phyloP scores from a whole-genome alignment of 352 stramenopile genomes.

The Saprolegnia diclina region DNA sequence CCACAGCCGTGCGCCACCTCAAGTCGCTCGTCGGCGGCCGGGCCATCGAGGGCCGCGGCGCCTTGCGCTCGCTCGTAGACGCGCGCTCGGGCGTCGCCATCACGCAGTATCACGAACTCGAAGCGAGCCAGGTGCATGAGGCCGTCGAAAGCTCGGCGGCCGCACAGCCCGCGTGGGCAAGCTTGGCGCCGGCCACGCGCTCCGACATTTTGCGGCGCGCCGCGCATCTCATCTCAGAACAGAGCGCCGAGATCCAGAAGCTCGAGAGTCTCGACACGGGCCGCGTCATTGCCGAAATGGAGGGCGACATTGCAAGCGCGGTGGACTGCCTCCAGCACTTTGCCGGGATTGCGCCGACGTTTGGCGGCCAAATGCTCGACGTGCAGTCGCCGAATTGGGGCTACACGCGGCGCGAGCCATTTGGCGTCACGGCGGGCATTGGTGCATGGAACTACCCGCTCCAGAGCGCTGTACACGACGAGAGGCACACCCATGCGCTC shows the following conservation, averaged over 20 bases:
- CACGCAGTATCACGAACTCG: constrained; percentile 47
- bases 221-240: constrained; percentile 49
- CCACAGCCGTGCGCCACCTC: constrained; percentile 30
- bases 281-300: constrained; percentile 67
- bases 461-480: constrained; percentile 44
- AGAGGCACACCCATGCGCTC: not conserved
- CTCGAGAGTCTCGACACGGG: constrained; percentile 78
- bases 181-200: constrained; percentile 52
- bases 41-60: constrained; percentile 33
- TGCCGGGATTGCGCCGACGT: constrained; percentile 49
- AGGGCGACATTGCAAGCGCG: constrained; percentile 57
- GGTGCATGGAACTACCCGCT: constrained; percentile 82
- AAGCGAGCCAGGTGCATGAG: constrained; percentile 41
- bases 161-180: constrained; percentile 59
- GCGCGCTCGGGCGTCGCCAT: constrained; percentile 42
- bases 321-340: constrained; percentile 79
- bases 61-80: constrained; percentile 47
- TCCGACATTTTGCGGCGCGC: constrained; percentile 56
- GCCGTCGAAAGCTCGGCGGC: constrained; percentile 41
- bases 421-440: constrained; percentile 68
- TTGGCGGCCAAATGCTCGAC: constrained; percentile 67
- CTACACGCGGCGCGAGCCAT: constrained; percentile 67
- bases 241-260: constrained; percentile 57
- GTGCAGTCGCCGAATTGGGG: constrained; percentile 59
- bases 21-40: constrained; percentile 75